Percentiles rank a stretch among this genome's conserved stretches.
phyloP scores from a whole-genome alignment of 1,139 yeast species.

The Torulaspora globosa region DNA sequence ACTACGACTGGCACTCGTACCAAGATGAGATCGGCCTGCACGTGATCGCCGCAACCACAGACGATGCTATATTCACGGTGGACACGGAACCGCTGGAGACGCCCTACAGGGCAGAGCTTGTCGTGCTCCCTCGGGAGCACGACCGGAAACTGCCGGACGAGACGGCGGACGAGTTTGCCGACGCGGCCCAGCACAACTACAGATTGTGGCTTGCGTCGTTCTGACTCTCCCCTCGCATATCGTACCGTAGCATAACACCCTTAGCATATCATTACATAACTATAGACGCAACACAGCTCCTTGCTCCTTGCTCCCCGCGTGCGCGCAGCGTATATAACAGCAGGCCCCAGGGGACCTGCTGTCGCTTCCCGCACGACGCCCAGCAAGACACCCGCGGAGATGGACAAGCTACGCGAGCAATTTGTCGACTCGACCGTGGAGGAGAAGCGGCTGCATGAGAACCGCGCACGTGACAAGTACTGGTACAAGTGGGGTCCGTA shows the following conservation, averaged over 20 bases:
- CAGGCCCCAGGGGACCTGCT: no score
- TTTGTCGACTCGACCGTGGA: constrained; percentile 49
- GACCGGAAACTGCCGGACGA: constrained; percentile 4
- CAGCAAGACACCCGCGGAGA: constrained; percentile 5
- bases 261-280: constrained; percentile 1
- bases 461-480: constrained; percentile 53
- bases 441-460: constrained; percentile 63
- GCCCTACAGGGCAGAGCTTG: not conserved
- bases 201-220: constrained; percentile 23
- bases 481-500: constrained; percentile 95
- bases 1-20: constrained; percentile 5
- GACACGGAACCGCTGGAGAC: constrained; percentile 1
- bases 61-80: constrained; percentile 5
- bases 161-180: constrained; percentile 18
- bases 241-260: not conserved
- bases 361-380: not conserved
- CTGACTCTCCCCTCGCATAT: not conserved
- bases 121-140: not conserved
- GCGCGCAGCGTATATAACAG: not conserved
- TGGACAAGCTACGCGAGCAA: constrained; percentile 27
- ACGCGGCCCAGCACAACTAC: constrained; percentile 28
- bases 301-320: not conserved
- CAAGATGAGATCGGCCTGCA: constrained; percentile 6
- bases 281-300: not conserved
- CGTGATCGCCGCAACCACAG: constrained; percentile 5